A percentile compares a stretch with the other conserved stretches of the same genome.
Conservation (phyloP, 2,329 filamentous ascomycete genomes). For the Microdochium paspali region DNA sequence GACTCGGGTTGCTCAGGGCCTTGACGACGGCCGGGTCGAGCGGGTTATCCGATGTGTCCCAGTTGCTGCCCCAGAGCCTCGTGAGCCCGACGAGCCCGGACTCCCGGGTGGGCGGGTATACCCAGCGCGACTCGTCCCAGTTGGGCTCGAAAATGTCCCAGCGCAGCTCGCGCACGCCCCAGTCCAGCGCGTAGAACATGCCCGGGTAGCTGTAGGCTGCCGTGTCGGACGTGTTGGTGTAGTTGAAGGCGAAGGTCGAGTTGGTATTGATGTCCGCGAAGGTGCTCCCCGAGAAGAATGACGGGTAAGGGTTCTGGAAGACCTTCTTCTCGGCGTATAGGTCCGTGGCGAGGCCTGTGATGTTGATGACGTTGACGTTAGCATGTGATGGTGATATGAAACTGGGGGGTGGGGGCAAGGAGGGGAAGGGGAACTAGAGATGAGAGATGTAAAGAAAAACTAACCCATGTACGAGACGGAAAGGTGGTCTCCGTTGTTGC, state of each 20-base stretch:
- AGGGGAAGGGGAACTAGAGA: no score
- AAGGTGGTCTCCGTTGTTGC: conserved; percentile 28
- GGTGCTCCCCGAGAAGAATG: background rate
- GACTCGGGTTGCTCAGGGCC: background rate
- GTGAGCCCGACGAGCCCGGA: background rate
- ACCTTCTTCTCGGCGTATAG: background rate
- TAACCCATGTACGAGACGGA: conserved; percentile 28
- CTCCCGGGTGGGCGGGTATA: conserved; percentile 2
- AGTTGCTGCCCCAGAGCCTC: background rate
- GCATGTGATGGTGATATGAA: no score
- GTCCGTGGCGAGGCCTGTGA: background rate
- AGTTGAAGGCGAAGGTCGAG: no score
- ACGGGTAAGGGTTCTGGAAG: background rate
- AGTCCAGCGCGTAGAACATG: background rate
- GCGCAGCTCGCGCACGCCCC: conserved; percentile 3
- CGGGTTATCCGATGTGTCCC: background rate
- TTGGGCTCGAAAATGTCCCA: conserved; percentile 1
- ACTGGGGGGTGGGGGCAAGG: no score
- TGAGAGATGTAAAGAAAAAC: no score
- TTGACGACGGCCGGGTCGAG: background rate
- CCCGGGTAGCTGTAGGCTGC: background rate
- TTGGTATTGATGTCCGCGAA: background rate
- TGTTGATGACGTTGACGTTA: background rate
- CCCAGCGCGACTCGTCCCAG: conserved; percentile 1
- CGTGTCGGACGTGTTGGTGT: no score